These are phyloP conservation scores for Elsinoe necatrix DNA, from an alignment of 2,329 filamentous ascomycete species.

Conservation along the genomic window DNA sequence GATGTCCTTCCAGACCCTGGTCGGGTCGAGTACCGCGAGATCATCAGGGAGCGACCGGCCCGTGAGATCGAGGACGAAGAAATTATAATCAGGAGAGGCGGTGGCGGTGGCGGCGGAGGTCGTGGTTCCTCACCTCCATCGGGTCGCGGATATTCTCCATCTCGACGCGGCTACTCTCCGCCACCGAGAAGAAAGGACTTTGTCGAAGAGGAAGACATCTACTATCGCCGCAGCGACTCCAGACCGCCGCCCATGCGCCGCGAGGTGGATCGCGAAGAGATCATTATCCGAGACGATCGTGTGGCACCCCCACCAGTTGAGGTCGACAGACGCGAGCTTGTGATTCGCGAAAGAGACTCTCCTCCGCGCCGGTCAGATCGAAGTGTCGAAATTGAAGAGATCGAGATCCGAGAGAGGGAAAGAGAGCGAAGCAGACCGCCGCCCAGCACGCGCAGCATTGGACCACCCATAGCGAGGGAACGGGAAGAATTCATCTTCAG, in stretches of 20 bases:
- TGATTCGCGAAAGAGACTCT: slow-evolving; percentile 27
- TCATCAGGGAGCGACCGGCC: background rate
- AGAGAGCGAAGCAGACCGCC: slow-evolving; percentile 30
- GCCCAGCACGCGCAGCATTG: slow-evolving; percentile 24
- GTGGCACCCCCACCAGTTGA: slow-evolving; percentile 16
- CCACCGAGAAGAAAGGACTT: slow-evolving; percentile 14
- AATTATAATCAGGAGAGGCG: slow-evolving; percentile 20
- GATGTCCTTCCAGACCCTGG: background rate
- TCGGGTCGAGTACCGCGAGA: slow-evolving; percentile 13
- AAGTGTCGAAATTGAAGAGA: slow-evolving; percentile 25
- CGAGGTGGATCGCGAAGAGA: slow-evolving; percentile 19
- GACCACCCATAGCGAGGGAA: slow-evolving; percentile 30
- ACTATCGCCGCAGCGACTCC: slow-evolving; percentile 26
- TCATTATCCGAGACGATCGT: slow-evolving; percentile 19
- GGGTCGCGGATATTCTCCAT: slow-evolving; percentile 7
- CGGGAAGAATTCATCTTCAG: slow-evolving; percentile 32
- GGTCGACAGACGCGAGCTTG: slow-evolving; percentile 36
- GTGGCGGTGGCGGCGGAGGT: slow-evolving; percentile 24
- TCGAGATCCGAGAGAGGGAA: slow-evolving; percentile 31
- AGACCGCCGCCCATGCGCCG: slow-evolving; percentile 18
- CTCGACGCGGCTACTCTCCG: slow-evolving; percentile 19
- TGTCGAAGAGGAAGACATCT: slow-evolving; percentile 30
- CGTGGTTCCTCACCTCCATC: slow-evolving; percentile 10
- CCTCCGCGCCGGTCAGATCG: slow-evolving; percentile 18
- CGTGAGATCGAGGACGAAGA: slow-evolving; percentile 21